A percentile compares a stretch with the other conserved stretches of the same genome.
These are phyloP conservation scores for Mucor indicus DNA, from an alignment of 371 early-diverging fungal species.

Conservation along the genomic window DNA sequence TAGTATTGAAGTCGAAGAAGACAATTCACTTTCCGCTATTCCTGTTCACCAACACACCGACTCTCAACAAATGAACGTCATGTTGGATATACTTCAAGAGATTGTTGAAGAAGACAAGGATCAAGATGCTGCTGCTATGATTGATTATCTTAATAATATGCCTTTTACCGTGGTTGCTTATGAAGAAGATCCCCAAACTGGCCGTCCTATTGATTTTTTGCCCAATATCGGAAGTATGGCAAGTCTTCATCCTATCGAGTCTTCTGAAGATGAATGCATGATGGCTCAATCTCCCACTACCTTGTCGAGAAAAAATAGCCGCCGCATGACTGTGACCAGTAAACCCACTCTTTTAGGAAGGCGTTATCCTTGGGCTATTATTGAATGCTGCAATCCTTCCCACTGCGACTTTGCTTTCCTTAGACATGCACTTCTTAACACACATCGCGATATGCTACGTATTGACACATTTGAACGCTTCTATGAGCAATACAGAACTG, in stretches of 20 bases:
- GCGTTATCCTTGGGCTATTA: conserved; percentile 96
- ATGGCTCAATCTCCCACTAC: conserved; percentile 13
- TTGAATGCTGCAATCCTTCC: conserved; percentile 80
- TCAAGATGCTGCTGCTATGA: conserved; percentile 31
- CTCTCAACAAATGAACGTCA: conserved; percentile 18
- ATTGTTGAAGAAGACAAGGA: conserved; percentile 29
- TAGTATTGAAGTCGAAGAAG: conserved; percentile 58
- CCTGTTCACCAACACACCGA: conserved; percentile 8
- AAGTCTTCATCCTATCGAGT: neutral
- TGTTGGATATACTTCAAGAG: conserved; percentile 25
- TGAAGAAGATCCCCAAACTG: conserved; percentile 50
- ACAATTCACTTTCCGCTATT: conserved; percentile 44
- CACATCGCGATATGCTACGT: conserved; percentile 79
- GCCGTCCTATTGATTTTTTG: conserved; percentile 39
- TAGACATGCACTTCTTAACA: conserved; percentile 45
- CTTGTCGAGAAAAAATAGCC: neutral
- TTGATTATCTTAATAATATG: conserved; percentile 34
- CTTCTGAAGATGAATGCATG: conserved; percentile 27
- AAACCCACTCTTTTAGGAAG: conserved; percentile 71
- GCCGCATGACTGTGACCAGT: no score
- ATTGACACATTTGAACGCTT: conserved; percentile 81
- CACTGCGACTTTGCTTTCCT: conserved; percentile 80
- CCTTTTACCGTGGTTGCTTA: conserved; percentile 78
- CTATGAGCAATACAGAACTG: conserved; percentile 88
- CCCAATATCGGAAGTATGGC: no score